Conservation (phyloP, 371 early-diverging fungal genomes). For the Mucor sp. region DNA sequence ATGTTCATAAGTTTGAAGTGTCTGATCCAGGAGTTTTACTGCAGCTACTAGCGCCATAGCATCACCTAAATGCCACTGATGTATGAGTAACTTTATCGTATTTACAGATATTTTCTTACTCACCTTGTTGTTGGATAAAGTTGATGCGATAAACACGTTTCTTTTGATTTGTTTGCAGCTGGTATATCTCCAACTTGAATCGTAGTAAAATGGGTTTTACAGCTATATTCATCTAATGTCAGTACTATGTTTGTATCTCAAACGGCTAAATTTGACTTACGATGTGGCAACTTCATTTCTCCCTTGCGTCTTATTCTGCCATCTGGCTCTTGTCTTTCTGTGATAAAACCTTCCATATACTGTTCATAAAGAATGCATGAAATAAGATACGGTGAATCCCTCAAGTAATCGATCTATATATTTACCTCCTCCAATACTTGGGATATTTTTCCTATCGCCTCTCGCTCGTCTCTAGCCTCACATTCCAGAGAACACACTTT, state of each 20-base stretch:
- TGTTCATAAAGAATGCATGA: conserved; percentile 1
- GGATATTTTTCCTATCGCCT: conserved; percentile 47
- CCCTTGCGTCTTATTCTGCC: conserved; percentile 46
- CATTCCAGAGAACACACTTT: conserved; percentile 50
- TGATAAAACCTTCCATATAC: conserved; percentile 45
- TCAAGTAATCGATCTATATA: not conserved
- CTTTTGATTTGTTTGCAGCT: conserved; percentile 22
- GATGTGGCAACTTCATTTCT: conserved; percentile 36
- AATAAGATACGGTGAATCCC: not conserved
- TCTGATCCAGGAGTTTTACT: conserved; percentile 39
- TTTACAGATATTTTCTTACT: not conserved
- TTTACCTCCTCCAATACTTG: conserved; percentile 47
- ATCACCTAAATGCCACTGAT: conserved; percentile 33
- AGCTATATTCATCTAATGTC: not conserved
- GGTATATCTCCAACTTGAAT: conserved; percentile 41
- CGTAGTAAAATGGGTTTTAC: conserved; percentile 33
- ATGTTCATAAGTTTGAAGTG: conserved; percentile 42
- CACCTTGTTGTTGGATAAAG: conserved; percentile 54
- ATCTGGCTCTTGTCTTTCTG: conserved; percentile 39
- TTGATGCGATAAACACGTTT: conserved; percentile 34
- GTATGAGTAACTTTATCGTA: not conserved
- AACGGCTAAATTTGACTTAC: conserved; percentile 11
- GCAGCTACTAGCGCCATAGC: conserved; percentile 45
- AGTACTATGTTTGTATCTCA: not conserved
- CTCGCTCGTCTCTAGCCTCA: conserved; percentile 43